Percentiles rank a stretch among this genome's conserved stretches.
These are phyloP conservation scores for Candida broadrunensis DNA, from an alignment of 805 yeast species.

Conservation along the genomic window DNA sequence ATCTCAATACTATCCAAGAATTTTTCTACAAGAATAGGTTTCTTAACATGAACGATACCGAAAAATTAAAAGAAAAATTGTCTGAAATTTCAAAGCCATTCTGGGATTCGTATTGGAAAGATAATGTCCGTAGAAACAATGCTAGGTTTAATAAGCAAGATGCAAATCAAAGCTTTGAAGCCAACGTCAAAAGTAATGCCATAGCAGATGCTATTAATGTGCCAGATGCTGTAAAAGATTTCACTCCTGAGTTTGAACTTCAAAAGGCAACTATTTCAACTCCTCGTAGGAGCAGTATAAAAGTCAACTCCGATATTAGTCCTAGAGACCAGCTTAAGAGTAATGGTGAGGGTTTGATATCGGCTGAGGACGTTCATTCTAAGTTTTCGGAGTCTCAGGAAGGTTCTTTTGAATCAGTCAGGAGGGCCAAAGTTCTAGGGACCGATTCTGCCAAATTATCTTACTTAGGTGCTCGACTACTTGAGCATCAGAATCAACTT, in stretches of 20 bases:
- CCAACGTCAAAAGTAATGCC: conserved; percentile 6
- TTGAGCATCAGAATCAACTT: conserved; percentile 47
- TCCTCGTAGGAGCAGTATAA: too few species aligned
- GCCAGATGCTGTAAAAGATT: neutral
- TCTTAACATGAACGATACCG: conserved; percentile 23
- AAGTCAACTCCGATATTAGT: neutral
- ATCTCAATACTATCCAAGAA: conserved; percentile 48
- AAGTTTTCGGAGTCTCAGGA: conserved; percentile 1
- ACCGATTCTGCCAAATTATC: conserved; percentile 64
- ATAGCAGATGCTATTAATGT: conserved; percentile 4
- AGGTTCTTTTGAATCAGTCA: conserved; percentile 12
- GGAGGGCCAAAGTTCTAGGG: conserved; percentile 48
- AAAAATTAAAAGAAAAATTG: conserved; percentile 27
- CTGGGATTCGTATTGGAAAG: conserved; percentile 56
- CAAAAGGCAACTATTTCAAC: too few species aligned
- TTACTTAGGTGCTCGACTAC: conserved; percentile 51
- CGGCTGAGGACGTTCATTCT: conserved; percentile 14
- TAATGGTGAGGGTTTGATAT: conserved; percentile 17
- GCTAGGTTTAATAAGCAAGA: conserved; percentile 38
- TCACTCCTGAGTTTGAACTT: neutral
- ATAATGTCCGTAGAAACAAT: conserved; percentile 30
- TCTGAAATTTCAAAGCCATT: conserved; percentile 36
- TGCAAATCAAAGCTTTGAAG: conserved; percentile 24
- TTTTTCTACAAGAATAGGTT: conserved; percentile 54
- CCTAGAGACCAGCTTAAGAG: conserved; percentile 9